Conservation (phyloP, 495 filamentous ascomycete genomes). For the Penicillium diatomitis region DNA sequence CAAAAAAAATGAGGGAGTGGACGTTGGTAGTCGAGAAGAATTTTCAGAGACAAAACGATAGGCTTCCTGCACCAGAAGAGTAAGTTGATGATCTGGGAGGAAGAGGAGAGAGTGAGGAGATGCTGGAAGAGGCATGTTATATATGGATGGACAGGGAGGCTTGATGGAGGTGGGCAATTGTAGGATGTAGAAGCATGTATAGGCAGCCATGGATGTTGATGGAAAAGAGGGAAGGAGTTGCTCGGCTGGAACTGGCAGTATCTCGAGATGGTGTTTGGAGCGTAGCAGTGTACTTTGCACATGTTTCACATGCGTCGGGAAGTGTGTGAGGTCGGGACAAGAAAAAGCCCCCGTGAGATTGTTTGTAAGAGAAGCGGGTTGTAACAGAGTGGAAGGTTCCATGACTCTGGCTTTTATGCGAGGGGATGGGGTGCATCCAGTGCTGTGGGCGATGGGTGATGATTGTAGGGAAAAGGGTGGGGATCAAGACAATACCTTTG, state of each 20-base stretch:
- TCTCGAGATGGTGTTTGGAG: not conserved
- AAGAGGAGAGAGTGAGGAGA: not conserved
- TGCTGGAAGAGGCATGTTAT: not conserved
- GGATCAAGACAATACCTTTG: conserved; percentile 18
- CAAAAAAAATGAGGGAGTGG: conserved; percentile 12
- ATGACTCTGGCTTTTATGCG: not conserved
- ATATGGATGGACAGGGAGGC: not conserved
- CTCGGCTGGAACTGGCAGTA: not conserved
- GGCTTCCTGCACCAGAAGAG: conserved; percentile 7
- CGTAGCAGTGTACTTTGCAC: not conserved
- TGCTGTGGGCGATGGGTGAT: not conserved
- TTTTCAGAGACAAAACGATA: conserved; percentile 1
- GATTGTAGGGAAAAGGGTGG: conserved; percentile 1
- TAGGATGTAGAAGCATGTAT: not conserved
- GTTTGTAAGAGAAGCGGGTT: not conserved
- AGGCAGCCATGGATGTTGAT: not conserved
- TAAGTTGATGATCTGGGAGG: not conserved
- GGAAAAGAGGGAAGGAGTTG: not conserved
- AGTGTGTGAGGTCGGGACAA: not conserved
- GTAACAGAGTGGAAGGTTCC: not conserved
- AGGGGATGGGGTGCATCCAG: not conserved
- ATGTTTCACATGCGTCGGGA: not conserved
- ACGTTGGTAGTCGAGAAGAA: conserved; percentile 9
- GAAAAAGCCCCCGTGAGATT: not conserved
- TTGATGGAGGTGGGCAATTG: too few species aligned